Conservation (phyloP, 2,329 filamentous ascomycete genomes). For the Myriosclerotinia duriaeana region DNA sequence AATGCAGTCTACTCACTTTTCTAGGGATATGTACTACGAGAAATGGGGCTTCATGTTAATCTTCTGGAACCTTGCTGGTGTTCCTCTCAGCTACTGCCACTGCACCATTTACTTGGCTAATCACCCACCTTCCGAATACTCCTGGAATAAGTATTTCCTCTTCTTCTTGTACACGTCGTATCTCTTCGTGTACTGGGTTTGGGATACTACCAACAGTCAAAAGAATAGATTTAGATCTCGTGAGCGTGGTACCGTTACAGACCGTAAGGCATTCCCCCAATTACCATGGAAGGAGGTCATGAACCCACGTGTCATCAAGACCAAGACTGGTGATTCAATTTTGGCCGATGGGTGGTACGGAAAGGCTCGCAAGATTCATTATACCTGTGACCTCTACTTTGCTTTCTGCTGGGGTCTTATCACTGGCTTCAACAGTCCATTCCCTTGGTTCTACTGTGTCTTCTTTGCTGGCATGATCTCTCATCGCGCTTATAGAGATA, state of each 20-base stretch:
- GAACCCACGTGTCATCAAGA: conserved; percentile 76
- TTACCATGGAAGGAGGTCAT: conserved; percentile 83
- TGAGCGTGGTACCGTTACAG: conserved; percentile 68
- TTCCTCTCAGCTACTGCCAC: conserved; percentile 87
- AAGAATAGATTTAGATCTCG: conserved; percentile 87
- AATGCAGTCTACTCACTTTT: conserved; percentile 6
- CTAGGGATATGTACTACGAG: conserved; percentile 89
- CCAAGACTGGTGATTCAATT: conserved; percentile 71
- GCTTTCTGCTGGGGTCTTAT: conserved; percentile 77
- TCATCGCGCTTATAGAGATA: conserved; percentile 74
- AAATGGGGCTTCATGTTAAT: conserved; percentile 97
- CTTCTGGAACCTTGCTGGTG: conserved; percentile 92
- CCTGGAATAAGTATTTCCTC: conserved; percentile 70
- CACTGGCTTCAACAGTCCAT: conserved; percentile 75
- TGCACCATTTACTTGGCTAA: conserved; percentile 87
- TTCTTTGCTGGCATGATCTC: conserved; percentile 81
- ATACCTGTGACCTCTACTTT: conserved; percentile 78
- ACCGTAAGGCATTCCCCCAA: conserved; percentile 82
- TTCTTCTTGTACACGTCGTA: conserved; percentile 67
- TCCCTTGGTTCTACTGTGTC: conserved; percentile 85
- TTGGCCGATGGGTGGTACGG: conserved; percentile 86
- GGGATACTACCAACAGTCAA: conserved; percentile 89
- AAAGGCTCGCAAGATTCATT: conserved; percentile 76
- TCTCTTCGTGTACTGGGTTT: conserved; percentile 83
- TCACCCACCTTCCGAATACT: conserved; percentile 72